Base-by-base conservation (phyloP, 345 rosid species). In the Euphorbia tirucalli region DNA sequence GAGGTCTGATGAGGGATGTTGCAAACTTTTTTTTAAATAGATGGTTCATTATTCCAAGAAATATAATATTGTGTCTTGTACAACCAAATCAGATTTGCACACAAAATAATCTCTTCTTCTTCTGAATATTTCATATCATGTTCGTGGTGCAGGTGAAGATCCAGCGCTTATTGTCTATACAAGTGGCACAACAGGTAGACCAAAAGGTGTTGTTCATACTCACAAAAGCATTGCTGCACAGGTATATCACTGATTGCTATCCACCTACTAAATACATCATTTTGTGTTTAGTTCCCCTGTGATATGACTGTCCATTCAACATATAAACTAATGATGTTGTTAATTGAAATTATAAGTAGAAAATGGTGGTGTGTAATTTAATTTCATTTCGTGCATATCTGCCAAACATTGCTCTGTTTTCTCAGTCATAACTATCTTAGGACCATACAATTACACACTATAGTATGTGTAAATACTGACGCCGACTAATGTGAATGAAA, bases 111-210 rank as follows among this genome's bases (percentile, higher is more conserved):
- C 22, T 11, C 30, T 22, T 55, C 59, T 56, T 22, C 30, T 30
- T 30, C 5, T 32, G 9, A 44, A 24, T 11, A 18, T n/a, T 49
- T 65, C 32, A 37, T 75, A 56, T 37, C 74, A 67, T 81, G 83
- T 68, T 46, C 39, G 41, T 80, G 75, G 24, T 77, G 68, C 81
- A 90, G 97, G 75, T 79, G 89, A 87, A 60, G 79, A 90, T 73
- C 99, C 99, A 59, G 98, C 99, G 31, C 80, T 95, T 74, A 83
- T 95, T 67, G 78, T 92, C 62, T 95, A 95, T 78, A 95, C 99
- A 4, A 95, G 99, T 82, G 99, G 99, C 69, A 95, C 99, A 70
- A 95, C 99, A 15, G 98, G 99, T 66, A 95, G 87, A 79, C 99
- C 99, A n/a, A 95, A 95, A 82, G 99, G 98, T 70, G 99, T 86